Evolutionary conservation across 805 yeast genomes (phyloP), one percentile per base, ranked within the genome.

Genomic region (Yarrowia yakushimensis): DNA sequence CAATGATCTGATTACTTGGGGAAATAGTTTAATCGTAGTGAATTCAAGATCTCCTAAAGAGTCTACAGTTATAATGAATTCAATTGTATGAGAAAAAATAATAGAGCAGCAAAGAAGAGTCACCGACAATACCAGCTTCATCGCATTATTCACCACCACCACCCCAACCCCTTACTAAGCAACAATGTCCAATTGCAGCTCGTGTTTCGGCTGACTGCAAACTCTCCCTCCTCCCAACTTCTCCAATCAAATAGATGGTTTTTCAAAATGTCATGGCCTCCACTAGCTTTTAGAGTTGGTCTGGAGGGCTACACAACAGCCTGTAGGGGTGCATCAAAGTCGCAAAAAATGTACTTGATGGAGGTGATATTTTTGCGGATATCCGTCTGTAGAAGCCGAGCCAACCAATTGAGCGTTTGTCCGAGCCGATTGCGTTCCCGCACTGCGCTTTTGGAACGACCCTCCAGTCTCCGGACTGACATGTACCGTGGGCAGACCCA

Each of bases 181-280:
- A 48, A 28, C 41, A 22, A 22, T 12, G 22, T n/a, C 57, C 57
- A 48, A 48, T 48, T 31, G 31, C 17, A 18, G n/a, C 18, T 3
- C 4, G 7, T 6, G 2, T 7, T 23, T 45, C 17, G 8, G 52
- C 52, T 45, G 34, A 45, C 52, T 11, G 2, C 23, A 18, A 45
- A 28, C 52, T 27, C 36, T 30, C 23, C 20, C 30, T 27, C 36
- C 23, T 43, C 23, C 33, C 34, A 28, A 43, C 50, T 45, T 45
- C 57, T 48, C 57, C 57, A 48, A 48, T 48, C 57, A 48, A 33
- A 48, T 33, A 48, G 41, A 31, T 34, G 41, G 22, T 48, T 48
- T 48, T 48, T 28, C 57, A 34, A 11, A n/a, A 22, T 48, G 57
- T 48, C 57, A 48, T 48, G 6, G 22, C 11, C 48, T 9, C 11